These are phyloP conservation scores for Rubroboletus satanas DNA, from an alignment of 768 basidiomycete species.

Conservation along the genomic window DNA sequence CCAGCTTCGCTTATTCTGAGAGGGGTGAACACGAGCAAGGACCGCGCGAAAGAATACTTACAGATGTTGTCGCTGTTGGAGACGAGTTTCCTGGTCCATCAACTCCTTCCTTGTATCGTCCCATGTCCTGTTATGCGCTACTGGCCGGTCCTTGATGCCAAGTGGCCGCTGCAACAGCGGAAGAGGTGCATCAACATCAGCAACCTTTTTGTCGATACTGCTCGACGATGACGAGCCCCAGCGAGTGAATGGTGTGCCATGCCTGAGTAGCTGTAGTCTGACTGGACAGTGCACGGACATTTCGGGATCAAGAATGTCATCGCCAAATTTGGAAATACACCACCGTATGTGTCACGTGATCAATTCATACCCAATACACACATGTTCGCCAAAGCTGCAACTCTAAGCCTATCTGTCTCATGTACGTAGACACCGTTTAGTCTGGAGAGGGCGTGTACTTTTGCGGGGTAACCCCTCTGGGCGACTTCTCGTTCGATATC, in stretches of 20 bases:
- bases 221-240: slow-evolving; percentile 21
- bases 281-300: slow-evolving; percentile 17
- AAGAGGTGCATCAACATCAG: slow-evolving; percentile 19
- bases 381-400: too few relatives aligned
- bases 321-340: slow-evolving; percentile 17
- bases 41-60: slow-evolving; percentile 22
- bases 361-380: too few relatives aligned
- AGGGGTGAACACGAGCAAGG: background rate
- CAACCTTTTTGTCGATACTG: background rate
- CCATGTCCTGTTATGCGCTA: slow-evolving; percentile 53
- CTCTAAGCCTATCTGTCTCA: too few relatives aligned
- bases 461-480: too few relatives aligned
- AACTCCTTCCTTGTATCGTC: slow-evolving; percentile 63
- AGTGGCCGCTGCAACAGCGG: slow-evolving; percentile 58
- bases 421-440: too few relatives aligned
- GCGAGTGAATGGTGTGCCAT: slow-evolving; percentile 7
- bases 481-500: too few relatives aligned
- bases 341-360: background rate
- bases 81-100: slow-evolving; percentile 64
- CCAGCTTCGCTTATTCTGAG: slow-evolving; percentile 57
- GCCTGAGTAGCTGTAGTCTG: slow-evolving; percentile 12
- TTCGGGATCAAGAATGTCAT: slow-evolving; percentile 15
- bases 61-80: slow-evolving; percentile 67
- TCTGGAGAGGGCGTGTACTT: too few relatives aligned
- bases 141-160: slow-evolving; percentile 70